phyloP scores from a whole-genome alignment of 768 basidiomycete genomes.

The Boletus sp. region DNA sequence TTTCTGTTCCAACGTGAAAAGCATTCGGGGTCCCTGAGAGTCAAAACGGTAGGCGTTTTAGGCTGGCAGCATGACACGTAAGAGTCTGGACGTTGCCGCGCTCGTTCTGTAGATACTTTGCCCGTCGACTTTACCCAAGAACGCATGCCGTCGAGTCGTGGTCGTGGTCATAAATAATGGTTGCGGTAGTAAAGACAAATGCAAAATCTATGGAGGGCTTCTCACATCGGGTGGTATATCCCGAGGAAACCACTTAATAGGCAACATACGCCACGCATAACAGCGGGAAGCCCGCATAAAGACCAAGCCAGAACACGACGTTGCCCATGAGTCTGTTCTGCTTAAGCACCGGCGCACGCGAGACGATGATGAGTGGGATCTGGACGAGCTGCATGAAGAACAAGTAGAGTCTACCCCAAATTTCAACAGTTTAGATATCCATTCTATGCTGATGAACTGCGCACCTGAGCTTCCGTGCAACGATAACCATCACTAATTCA shows the following conservation, averaged over 20 bases:
- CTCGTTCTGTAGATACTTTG: not conserved
- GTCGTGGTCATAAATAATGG: not conserved
- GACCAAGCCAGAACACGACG: conserved; percentile 89
- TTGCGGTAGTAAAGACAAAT: not conserved
- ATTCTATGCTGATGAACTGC: conserved; percentile 17
- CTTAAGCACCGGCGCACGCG: conserved; percentile 72
- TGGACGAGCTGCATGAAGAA: conserved; percentile 84
- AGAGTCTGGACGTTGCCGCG: too few species aligned
- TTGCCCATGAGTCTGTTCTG: conserved; percentile 80
- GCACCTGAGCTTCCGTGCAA: conserved; percentile 86
- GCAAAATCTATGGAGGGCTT: not conserved
- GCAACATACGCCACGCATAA: conserved; percentile 76
- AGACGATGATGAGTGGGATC: conserved; percentile 84
- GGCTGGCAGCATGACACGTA: too few species aligned
- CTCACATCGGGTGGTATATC: conserved; percentile 3
- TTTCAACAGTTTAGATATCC: not conserved
- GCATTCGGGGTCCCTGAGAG: too few species aligned
- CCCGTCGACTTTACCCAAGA: not conserved
- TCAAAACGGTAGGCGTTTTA: too few species aligned
- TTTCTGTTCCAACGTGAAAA: too few species aligned
- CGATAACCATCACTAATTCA: conserved; percentile 95
- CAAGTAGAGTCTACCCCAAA: conserved; percentile 65
- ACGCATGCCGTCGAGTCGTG: not conserved
- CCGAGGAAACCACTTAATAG: conserved; percentile 38
- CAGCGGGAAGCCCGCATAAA: conserved; percentile 90